These are phyloP conservation scores for Kodamaea sp. DNA, from an alignment of 1,139 yeast genomes.

Conservation along the genomic window DNA sequence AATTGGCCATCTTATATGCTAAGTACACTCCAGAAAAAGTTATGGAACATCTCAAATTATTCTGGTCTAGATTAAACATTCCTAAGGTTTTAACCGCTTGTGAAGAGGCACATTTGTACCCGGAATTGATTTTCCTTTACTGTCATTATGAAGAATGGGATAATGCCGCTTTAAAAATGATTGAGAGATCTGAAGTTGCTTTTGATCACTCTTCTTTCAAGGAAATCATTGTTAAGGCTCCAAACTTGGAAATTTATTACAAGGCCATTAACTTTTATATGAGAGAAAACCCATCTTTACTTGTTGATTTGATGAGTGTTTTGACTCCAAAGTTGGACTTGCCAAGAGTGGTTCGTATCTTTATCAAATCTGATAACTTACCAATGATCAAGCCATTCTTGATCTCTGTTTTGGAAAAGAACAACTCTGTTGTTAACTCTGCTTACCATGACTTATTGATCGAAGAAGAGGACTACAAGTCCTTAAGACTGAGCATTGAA, in stretches of 20 bases:
- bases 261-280: conserved; percentile 94
- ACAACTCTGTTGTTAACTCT: conserved; percentile 84
- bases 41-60: conserved; percentile 93
- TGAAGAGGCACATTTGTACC: conserved; percentile 93
- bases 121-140: conserved; percentile 91
- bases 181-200: conserved; percentile 89
- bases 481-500: conserved; percentile 83
- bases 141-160: conserved; percentile 99
- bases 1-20: conserved; percentile 83
- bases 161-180: conserved; percentile 97
- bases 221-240: conserved; percentile 90
- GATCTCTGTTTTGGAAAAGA: conserved; percentile 86
- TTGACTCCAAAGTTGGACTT: conserved; percentile 91
- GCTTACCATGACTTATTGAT: conserved; percentile 94
- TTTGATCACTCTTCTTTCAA: conserved; percentile 93
- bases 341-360: conserved; percentile 92
- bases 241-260: conserved; percentile 94
- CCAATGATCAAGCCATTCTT: conserved; percentile 95
- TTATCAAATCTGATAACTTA: conserved; percentile 91
- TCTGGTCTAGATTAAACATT: conserved; percentile 97
- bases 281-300: conserved; percentile 84
- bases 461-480: conserved; percentile 94
- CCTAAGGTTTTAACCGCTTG: conserved; percentile 96
- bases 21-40: conserved; percentile 89
- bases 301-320: conserved; percentile 81